phyloP scores from a whole-genome alignment of 495 filamentous ascomycete species.

The Aspergillus affinis region DNA sequence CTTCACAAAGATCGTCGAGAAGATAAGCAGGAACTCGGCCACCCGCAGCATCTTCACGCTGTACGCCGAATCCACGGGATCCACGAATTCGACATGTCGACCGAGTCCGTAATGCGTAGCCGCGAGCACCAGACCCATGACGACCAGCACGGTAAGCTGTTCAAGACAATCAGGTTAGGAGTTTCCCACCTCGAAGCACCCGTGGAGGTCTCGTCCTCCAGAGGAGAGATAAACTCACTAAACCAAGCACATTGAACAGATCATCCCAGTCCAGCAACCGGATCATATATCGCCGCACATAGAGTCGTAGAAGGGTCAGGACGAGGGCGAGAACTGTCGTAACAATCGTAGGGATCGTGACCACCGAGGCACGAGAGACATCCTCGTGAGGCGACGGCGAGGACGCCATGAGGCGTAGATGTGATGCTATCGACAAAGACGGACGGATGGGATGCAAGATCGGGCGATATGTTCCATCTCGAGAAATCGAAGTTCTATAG shows the following conservation, averaged over 20 bases:
- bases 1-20: conserved; percentile 4
- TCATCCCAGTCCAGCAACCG: conserved; percentile 4
- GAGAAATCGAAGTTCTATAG: neutral
- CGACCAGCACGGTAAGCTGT: neutral
- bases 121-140: conserved; percentile 6
- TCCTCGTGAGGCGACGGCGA: neutral
- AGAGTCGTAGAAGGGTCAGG: conserved; percentile 1
- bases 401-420: conserved; percentile 6
- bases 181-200: too few species aligned
- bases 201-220: too few species aligned
- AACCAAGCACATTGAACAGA: conserved; percentile 4
- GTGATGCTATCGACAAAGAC: neutral
- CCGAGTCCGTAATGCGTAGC: conserved; percentile 9
- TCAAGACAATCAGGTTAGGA: neutral
- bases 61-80: neutral
- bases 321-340: conserved; percentile 7
- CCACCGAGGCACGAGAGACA: conserved; percentile 12
- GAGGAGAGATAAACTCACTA: conserved; percentile 3
- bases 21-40: conserved; percentile 2
- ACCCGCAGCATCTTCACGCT: conserved; percentile 6
- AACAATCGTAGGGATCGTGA: conserved; percentile 12
- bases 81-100: conserved; percentile 14
- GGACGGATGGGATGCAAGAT: neutral
- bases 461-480: neutral
- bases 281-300: conserved; percentile 8